Percentiles rank a stretch among this genome's conserved stretches.
Conservation (phyloP, 768 basidiomycete species). For the Suillus spraguei region DNA sequence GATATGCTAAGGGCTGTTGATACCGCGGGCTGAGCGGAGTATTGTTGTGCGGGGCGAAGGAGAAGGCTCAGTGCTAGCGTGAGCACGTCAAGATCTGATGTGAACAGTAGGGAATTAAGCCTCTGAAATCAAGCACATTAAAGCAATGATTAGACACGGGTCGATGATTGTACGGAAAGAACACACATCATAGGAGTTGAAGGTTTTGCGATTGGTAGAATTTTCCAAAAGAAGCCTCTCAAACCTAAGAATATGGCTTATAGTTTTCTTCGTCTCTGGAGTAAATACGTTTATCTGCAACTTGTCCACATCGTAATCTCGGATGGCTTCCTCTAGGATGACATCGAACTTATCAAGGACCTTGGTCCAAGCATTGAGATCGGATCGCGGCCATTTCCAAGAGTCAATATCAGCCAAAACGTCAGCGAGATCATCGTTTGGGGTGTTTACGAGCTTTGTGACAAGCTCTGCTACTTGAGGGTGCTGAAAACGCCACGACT, state of each 20-base stretch:
- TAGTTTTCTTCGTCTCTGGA: slow-evolving; percentile 66
- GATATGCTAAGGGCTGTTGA: slow-evolving; percentile 83
- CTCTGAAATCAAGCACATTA: slow-evolving; percentile 53
- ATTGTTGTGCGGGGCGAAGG: slow-evolving; percentile 93
- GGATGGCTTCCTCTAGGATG: slow-evolving; percentile 81
- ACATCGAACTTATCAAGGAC: slow-evolving; percentile 95
- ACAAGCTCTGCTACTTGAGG: slow-evolving; percentile 84
- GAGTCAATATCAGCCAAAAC: slow-evolving; percentile 68
- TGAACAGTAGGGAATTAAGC: slow-evolving; percentile 83
- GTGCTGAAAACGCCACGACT: slow-evolving; percentile 46
- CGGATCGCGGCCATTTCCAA: slow-evolving; percentile 96
- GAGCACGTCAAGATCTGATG: slow-evolving; percentile 88
- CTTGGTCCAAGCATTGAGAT: slow-evolving; percentile 95
- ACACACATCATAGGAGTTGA: slow-evolving; percentile 95
- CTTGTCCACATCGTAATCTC: slow-evolving; percentile 83
- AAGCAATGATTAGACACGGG: slow-evolving; percentile 14
- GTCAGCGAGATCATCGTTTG: slow-evolving; percentile 70
- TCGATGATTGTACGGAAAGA: slow-evolving; percentile 7
- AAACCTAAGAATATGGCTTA: slow-evolving; percentile 86
- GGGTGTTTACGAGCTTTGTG: slow-evolving; percentile 61
- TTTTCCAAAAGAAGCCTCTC: slow-evolving; percentile 92
- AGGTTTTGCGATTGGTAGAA: slow-evolving; percentile 97
- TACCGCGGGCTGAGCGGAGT: slow-evolving; percentile 84
- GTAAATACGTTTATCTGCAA: slow-evolving; percentile 82
- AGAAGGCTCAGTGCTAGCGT: slow-evolving; percentile 82